A percentile compares a stretch with the other conserved stretches of the same genome.
phyloP scores from a whole-genome alignment of 768 basidiomycete species.

The Sporobolomyces pararoseus region DNA sequence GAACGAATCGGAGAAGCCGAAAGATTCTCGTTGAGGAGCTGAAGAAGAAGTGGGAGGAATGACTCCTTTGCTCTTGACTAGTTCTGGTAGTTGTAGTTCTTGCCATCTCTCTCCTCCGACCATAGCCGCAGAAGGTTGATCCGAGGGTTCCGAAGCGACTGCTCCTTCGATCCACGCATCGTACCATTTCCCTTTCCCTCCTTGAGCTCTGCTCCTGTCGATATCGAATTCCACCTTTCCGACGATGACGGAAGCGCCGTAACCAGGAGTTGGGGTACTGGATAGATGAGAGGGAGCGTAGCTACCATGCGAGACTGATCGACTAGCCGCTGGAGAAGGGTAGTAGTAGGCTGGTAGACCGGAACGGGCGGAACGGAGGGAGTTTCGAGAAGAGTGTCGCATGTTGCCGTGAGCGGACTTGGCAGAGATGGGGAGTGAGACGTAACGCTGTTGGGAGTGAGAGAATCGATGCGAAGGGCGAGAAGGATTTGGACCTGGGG shows the following conservation, averaged over 20 bases:
- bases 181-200: conserved; percentile 52
- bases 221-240: conserved; percentile 96
- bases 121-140: background rate
- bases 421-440: conserved; percentile 60
- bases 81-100: conserved; percentile 26
- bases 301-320: conserved; percentile 13
- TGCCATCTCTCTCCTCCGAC: conserved; percentile 11
- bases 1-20: conserved; percentile 12
- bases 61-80: conserved; percentile 13
- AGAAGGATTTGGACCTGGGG: conserved; percentile 31
- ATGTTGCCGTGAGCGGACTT: conserved; percentile 50
- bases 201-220: conserved; percentile 56
- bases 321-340: background rate
- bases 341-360: conserved; percentile 9
- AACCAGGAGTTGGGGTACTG: conserved; percentile 12
- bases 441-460: conserved; percentile 53
- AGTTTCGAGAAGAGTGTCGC: conserved; percentile 33
- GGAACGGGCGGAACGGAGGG: conserved; percentile 19
- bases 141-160: background rate
- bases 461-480: conserved; percentile 47
- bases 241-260: conserved; percentile 56
- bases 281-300: conserved; percentile 1
- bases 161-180: conserved; percentile 38
- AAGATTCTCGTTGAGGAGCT: background rate
- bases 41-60: background rate